phyloP scores from a whole-genome alignment of 164 flowering plant species.

The Dillenia turbinata region DNA sequence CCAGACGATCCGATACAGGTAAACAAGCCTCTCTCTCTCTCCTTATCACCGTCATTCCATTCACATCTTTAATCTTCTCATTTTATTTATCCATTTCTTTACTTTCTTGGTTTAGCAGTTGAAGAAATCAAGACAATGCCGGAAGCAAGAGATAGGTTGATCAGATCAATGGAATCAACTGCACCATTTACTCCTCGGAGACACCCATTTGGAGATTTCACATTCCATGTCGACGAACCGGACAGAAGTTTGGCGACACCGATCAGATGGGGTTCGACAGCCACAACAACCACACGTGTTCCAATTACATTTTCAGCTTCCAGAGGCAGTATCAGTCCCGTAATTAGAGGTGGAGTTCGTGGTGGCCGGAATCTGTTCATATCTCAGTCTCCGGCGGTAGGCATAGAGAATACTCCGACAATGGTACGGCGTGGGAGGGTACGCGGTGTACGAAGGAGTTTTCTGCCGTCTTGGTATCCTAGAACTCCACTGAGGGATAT shows the following conservation, averaged over 20 bases:
- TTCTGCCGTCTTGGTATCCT: slow-evolving; percentile 69
- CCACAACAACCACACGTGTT: neutral
- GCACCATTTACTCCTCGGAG: slow-evolving; percentile 19
- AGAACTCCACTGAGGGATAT: slow-evolving; percentile 67
- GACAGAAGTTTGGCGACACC: slow-evolving; percentile 14
- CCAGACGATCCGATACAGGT: too few species aligned
- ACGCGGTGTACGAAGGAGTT: slow-evolving; percentile 14
- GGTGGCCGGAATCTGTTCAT: slow-evolving; percentile 15
- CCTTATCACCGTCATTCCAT: too few species aligned
- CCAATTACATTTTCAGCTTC: neutral
- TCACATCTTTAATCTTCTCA: too few species aligned
- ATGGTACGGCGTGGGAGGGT: slow-evolving; percentile 20
- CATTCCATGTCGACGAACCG: slow-evolving; percentile 12
- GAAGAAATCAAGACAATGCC: slow-evolving; percentile 12
- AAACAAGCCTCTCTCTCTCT: too few species aligned
- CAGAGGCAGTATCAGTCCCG: slow-evolving; percentile 19
- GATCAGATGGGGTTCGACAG: neutral
- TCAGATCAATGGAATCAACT: slow-evolving; percentile 27
- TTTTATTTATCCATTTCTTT: too few species aligned
- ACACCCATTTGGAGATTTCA: neutral
- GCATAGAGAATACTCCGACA: slow-evolving; percentile 27
- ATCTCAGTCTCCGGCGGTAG: slow-evolving; percentile 11
- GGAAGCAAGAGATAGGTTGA: slow-evolving; percentile 45
- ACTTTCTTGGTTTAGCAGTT: too few species aligned
- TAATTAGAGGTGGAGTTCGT: slow-evolving; percentile 11